Conservation (phyloP, 208 protist species). For the Wallacemonas rigidus region DNA sequence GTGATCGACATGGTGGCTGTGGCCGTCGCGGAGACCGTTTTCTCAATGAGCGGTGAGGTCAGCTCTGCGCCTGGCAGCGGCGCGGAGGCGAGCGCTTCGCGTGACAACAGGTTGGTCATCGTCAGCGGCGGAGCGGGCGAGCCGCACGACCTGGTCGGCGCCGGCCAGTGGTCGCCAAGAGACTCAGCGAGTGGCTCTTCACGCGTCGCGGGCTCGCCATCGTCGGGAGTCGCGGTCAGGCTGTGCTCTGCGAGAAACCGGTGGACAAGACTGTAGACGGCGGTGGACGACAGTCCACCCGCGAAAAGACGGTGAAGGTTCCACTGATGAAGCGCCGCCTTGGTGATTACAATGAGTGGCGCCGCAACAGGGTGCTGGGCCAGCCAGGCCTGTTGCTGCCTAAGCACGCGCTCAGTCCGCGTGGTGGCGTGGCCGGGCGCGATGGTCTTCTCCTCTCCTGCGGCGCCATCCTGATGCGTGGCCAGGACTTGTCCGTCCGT, state of each 20-base stretch:
- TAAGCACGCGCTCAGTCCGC: constrained; percentile 32
- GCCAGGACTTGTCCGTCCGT: not conserved
- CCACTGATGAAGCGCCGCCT: constrained; percentile 63
- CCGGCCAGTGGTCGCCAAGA: too few species aligned
- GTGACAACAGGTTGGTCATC: too few species aligned
- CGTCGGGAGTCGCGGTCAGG: not conserved
- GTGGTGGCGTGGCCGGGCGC: constrained; percentile 7
- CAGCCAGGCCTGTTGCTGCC: constrained; percentile 48
- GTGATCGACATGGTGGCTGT: constrained; percentile 10
- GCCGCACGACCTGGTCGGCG: too few species aligned
- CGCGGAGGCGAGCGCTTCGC: too few species aligned
- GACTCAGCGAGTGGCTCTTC: too few species aligned
- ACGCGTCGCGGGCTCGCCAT: too few species aligned
- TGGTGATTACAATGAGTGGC: constrained; percentile 59
- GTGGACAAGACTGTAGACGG: constrained; percentile 59
- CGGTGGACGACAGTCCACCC: constrained; percentile 57
- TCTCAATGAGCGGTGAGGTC: not conserved
- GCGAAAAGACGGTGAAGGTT: constrained; percentile 48
- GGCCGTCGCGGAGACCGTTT: not conserved
- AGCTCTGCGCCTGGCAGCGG: too few species aligned
- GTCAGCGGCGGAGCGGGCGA: too few species aligned
- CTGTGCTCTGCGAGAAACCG: constrained; percentile 51
- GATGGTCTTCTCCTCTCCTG: not conserved
- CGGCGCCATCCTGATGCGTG: not conserved
- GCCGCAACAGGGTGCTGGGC: constrained; percentile 12